Evolutionary conservation across 208 protist species (phyloP).

Genomic region (Acanthamoeba sp.): DNA sequence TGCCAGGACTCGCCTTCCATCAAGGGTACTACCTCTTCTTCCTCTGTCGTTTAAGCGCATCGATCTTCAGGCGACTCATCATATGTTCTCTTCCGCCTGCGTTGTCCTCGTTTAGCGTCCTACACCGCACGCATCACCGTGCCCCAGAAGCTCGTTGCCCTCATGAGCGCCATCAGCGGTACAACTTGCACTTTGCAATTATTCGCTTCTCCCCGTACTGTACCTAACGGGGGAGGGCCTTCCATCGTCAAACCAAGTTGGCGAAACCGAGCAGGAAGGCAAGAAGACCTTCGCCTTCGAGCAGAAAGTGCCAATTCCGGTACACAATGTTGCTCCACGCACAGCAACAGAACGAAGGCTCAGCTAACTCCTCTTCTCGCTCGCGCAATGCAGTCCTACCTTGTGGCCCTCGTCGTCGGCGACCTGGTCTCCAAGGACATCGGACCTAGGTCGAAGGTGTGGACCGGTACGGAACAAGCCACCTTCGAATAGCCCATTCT

Average conservation of each 20-base stretch:
- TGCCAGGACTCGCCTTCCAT: constrained; percentile 86
- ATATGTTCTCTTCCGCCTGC: neutral
- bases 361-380: neutral
- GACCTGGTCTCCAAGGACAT: constrained; percentile 81
- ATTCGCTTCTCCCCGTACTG: neutral
- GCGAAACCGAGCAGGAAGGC: constrained; percentile 36
- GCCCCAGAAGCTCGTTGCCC: constrained; percentile 71
- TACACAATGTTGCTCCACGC: constrained; percentile 38
- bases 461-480: neutral
- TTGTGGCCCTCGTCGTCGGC: constrained; percentile 80
- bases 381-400: constrained; percentile 73
- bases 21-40: constrained; percentile 74
- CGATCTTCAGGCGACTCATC: too few relatives aligned
- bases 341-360: neutral
- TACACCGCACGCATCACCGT: constrained; percentile 81
- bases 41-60: too few relatives aligned
- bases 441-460: constrained; percentile 77
- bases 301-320: constrained; percentile 81
- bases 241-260: neutral
- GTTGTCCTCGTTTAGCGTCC: constrained; percentile 4
- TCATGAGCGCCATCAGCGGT: constrained; percentile 81
- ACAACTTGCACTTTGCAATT: neutral
- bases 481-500: too few relatives aligned
- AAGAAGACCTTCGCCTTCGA: constrained; percentile 72
- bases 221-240: too few relatives aligned